Evolutionary conservation across 2,329 filamentous ascomycete genomes (phyloP), one percentile per base, ranked within the genome.

Genomic region (Emmonsia crescens): DNA sequence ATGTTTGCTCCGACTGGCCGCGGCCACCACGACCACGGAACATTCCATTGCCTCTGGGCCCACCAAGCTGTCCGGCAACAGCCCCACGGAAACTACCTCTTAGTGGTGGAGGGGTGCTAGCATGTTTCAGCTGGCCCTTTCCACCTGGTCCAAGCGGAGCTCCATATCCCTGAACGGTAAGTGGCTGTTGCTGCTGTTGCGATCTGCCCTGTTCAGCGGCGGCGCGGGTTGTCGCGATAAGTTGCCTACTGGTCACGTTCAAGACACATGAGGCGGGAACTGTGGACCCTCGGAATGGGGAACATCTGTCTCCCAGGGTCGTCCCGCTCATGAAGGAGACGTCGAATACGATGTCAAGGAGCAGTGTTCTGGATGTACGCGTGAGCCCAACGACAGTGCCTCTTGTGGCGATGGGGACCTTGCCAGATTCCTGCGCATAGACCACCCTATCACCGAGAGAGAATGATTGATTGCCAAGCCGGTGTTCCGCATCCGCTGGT

Each of bases 331-430:
- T 97, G 75, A 99, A 99, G 0, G 91, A 89, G 14, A 85, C 84
- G 73, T 99, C 95, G 76, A 96, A 99, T 8, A 99, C 87, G 62
- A 97, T 84, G 72, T 99, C 94, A 44, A 99, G 81, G 62, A 96
- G 82, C 55, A 89, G 84, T 31, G 87, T 88, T 61, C 89, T 89
- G 24, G 91, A 83, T 36, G 92, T 96, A 61, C 90, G 88, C 64
- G 91, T 96, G 71, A 96, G 88, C 42, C 94, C 94, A 61, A 96
- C 88, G n/a, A 99, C 90, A 1, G 94, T 97, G 69, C 95, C 94
- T 60, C 88, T 85, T 60, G 89, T 89, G 42, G 89, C 92, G 68
- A 99, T 95, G 1, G 94, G 94, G 0, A 99, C 93, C 71, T 96
- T 93, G 66, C 94, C 94, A 61, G 92, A 91, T 67, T 93, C 89